phyloP scores from a whole-genome alignment of 306 rosid genomes.

The Pachyrhizus erosus region DNA sequence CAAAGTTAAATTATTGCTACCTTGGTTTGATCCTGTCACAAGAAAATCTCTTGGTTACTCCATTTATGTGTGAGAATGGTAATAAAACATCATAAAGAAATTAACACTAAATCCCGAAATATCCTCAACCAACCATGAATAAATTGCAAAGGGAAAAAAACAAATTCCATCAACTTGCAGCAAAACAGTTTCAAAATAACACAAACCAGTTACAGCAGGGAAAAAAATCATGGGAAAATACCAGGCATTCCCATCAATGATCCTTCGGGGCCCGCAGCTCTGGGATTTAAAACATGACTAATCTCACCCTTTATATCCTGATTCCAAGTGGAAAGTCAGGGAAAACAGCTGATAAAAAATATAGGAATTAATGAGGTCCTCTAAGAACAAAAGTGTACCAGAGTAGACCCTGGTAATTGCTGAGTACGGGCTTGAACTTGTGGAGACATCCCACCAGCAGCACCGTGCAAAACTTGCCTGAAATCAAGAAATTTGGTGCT shows the following conservation, averaged over 20 bases:
- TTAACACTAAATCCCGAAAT: conserved; percentile 19
- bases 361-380: conserved; percentile 31
- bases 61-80: conserved; percentile 31
- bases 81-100: not conserved
- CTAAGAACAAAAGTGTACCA: conserved; percentile 57
- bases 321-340: conserved; percentile 47
- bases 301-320: conserved; percentile 96
- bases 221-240: conserved; percentile 42
- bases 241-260: conserved; percentile 91
- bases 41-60: conserved; percentile 43
- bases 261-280: conserved; percentile 93
- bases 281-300: conserved; percentile 84
- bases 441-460: conserved; percentile 90
- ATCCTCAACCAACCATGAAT: conserved; percentile 25
- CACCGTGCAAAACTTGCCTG: conserved; percentile 93
- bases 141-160: not conserved
- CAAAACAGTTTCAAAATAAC: not conserved
- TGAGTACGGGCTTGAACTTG: conserved; percentile 94
- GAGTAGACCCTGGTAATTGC: conserved; percentile 85
- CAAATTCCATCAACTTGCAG: not conserved
- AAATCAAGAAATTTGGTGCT: conserved; percentile 41
- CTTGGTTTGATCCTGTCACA: conserved; percentile 93
- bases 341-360: conserved; percentile 34
- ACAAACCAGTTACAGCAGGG: conserved; percentile 9
- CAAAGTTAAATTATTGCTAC: conserved; percentile 88